Percentiles rank a stretch among this genome's conserved stretches.
These are phyloP conservation scores for Hypseocharis bilobata DNA, from an alignment of 441 rosid species.

Conservation along the genomic window DNA sequence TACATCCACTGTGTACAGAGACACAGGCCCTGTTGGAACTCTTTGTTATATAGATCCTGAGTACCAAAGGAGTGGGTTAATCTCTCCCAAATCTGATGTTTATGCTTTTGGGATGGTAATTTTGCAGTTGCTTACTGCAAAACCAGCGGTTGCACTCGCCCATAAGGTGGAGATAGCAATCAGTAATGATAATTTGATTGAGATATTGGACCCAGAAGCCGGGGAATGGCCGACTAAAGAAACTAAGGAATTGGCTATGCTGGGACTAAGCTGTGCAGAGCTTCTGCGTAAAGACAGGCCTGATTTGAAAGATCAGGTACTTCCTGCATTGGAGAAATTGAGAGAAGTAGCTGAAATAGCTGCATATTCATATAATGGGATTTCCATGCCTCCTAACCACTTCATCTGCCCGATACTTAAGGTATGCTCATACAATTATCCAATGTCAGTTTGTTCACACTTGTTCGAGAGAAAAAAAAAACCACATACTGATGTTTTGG, in stretches of 20 bases:
- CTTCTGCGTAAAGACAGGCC: slow-evolving; percentile 73
- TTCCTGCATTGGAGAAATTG: slow-evolving; percentile 65
- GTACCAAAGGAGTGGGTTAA: slow-evolving; percentile 64
- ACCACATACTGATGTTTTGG: not conserved
- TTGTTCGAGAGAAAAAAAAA: not conserved
- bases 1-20: slow-evolving; percentile 32
- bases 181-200: slow-evolving; percentile 32
- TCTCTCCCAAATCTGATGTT: slow-evolving; percentile 71
- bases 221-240: slow-evolving; percentile 73
- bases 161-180: slow-evolving; percentile 61
- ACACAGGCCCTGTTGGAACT: slow-evolving; percentile 73
- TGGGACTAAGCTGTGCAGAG: slow-evolving; percentile 72
- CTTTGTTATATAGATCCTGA: slow-evolving; percentile 80
- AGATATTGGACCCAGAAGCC: slow-evolving; percentile 57
- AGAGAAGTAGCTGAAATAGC: slow-evolving; percentile 41
- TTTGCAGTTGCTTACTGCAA: slow-evolving; percentile 72
- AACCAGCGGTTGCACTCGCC: slow-evolving; percentile 64
- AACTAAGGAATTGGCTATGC: slow-evolving; percentile 54
- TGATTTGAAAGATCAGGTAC: slow-evolving; percentile 52
- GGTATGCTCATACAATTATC: slow-evolving; percentile 26
- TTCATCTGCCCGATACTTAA: slow-evolving; percentile 75
- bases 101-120: slow-evolving; percentile 82
- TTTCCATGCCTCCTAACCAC: slow-evolving; percentile 45
- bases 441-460: not conserved
- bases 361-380: slow-evolving; percentile 21